Percentiles rank a stretch among this genome's conserved stretches.
Conservation (phyloP, 2,329 filamentous ascomycete species). For the Hypoxylon sp. region DNA sequence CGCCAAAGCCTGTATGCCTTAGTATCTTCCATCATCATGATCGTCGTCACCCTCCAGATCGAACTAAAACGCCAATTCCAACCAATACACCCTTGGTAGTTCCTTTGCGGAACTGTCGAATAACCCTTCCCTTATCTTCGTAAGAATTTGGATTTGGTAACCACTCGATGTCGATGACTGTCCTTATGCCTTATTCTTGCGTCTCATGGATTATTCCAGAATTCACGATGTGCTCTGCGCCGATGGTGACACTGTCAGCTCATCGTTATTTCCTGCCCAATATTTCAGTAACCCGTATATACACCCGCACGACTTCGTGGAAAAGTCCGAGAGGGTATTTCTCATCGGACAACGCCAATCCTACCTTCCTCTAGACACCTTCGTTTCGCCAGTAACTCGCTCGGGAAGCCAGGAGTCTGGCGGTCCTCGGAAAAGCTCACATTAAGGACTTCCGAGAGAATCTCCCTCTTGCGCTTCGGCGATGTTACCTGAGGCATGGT, state of each 20-base stretch:
- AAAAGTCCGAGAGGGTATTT: slow-evolving; percentile 17
- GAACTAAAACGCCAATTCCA: neutral
- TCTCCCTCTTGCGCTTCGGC: slow-evolving; percentile 50
- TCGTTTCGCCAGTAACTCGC: slow-evolving; percentile 47
- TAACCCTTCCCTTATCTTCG: neutral
- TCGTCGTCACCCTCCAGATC: slow-evolving; percentile 9
- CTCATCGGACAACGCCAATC: slow-evolving; percentile 51
- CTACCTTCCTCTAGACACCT: slow-evolving; percentile 50
- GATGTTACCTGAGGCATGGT: slow-evolving; percentile 26
- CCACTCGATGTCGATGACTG: slow-evolving; percentile 4
- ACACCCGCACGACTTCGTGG: slow-evolving; percentile 19
- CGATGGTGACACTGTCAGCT: neutral
- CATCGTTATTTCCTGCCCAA: slow-evolving; percentile 30
- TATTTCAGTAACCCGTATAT: slow-evolving; percentile 34
- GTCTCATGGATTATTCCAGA: neutral
- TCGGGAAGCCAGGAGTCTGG: slow-evolving; percentile 41
- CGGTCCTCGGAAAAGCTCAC: slow-evolving; percentile 54
- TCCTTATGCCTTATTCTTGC: slow-evolving; percentile 2
- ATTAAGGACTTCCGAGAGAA: slow-evolving; percentile 53
- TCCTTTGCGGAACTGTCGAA: slow-evolving; percentile 1
- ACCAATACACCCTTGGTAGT: neutral
- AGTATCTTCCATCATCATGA: slow-evolving; percentile 6
- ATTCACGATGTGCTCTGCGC: neutral
- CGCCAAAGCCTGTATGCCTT: slow-evolving; percentile 6
- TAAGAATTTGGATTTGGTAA: neutral